Evolutionary conservation across 2,329 filamentous ascomycete species (phyloP).

Genomic region (Polytolypa hystricis): DNA sequence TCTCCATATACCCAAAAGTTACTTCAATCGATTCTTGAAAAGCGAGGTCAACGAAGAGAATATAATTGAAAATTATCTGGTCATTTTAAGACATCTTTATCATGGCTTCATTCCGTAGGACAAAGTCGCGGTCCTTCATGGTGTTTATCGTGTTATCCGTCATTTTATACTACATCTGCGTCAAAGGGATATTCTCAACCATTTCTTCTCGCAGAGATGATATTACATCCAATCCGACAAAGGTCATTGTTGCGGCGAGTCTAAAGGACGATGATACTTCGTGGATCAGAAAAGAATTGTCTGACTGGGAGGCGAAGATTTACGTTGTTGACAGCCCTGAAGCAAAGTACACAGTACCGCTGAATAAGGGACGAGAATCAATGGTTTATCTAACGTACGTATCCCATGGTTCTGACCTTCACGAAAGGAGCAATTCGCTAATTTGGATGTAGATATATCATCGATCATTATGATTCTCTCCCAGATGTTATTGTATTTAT

Average conservation of each 20-base stretch:
- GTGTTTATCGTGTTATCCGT: neutral
- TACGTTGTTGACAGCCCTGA: constrained; percentile 43
- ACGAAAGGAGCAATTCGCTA: neutral
- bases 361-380: constrained; percentile 32
- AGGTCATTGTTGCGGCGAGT: constrained; percentile 25
- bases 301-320: constrained; percentile 41
- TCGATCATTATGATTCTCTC: constrained; percentile 32
- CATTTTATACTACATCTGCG: neutral
- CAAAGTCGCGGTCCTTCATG: no score
- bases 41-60: no score
- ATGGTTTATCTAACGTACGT: constrained; percentile 34
- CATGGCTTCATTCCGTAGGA: no score
- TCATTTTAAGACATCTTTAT: no score
- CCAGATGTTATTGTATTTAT: constrained; percentile 34
- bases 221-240: neutral
- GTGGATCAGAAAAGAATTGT: constrained; percentile 27
- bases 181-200: neutral
- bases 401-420: neutral
- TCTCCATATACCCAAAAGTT: no score
- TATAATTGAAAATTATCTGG: no score
- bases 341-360: constrained; percentile 39
- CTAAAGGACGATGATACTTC: constrained; percentile 28
- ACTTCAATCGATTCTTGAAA: no score
- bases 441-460: constrained; percentile 26
- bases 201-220: neutral